Evolutionary conservation across 352 stramenopile genomes (phyloP), one percentile per base, ranked within the genome.

Genomic region (Albugo laibachii): DNA sequence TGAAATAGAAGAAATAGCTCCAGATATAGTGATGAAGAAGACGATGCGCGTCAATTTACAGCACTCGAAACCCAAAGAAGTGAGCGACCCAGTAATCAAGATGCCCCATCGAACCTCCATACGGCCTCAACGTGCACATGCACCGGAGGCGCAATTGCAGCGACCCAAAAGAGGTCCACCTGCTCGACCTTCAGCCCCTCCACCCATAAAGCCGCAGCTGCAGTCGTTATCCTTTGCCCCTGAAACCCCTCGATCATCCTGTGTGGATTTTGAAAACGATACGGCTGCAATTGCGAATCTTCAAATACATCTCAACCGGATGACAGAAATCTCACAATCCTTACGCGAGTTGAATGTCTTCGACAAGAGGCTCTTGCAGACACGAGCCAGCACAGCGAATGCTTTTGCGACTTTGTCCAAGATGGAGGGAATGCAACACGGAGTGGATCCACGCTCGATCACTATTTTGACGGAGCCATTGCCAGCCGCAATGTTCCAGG

Each of bases 261-360:
- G 16, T 43, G 38, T 43, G 38, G 38, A 43, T 19, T 21, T 21
- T 19, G 38, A 21, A 8, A 31, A 31, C 24, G 24, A 31, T 31
- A 31, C 24, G 35, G 39, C 5, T 62, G 80, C 21, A 69, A 84
- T 84, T 12, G 61, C 70, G 10, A 66, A 80, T 39, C 49, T 84
- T 37, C 72, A 84, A 48, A 56, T 81, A 12, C 72, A 84, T 62
- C 40, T 84, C 14, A 68, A 84, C 45, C 69, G 67, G 31, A 84
- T 84, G 72, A 80, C 75, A 39, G 58, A 69, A 53, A 82, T 84
- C 42, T 80, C 72, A 15, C 59, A 66, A 36, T 81, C 50, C 47
- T 49, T 84, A 31, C 58, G 55, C 35, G 55, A 54, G 14, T 56
- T 80, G 47, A 63, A 69, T 31, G 57, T 66, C 8, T 73, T 78